These are phyloP conservation scores for Leccinellum albellum DNA, from an alignment of 768 basidiomycete genomes.

Conservation along the genomic window DNA sequence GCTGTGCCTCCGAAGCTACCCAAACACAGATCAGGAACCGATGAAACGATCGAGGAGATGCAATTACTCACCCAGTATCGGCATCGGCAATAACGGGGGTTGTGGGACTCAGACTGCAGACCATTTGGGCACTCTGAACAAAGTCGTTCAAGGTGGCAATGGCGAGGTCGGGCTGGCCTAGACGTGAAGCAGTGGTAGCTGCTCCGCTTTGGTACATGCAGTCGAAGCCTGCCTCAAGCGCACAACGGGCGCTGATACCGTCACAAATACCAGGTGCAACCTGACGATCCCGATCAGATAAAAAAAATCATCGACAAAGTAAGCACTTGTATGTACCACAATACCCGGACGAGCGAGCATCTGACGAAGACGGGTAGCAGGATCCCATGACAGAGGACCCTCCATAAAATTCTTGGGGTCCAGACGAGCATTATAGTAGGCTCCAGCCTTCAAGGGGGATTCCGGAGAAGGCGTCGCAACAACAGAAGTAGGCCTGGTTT, in stretches of 20 bases:
- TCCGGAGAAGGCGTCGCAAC: constrained; percentile 8
- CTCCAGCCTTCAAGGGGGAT: constrained; percentile 14
- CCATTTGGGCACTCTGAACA: constrained; percentile 67
- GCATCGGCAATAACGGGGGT: constrained; percentile 76
- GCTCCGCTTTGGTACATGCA: constrained; percentile 81
- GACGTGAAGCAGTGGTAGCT: constrained; percentile 73
- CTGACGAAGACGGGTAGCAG: constrained; percentile 69
- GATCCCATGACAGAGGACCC: constrained; percentile 63
- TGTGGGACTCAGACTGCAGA: constrained; percentile 59
- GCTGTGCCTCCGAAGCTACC: constrained; percentile 64
- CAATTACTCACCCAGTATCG: constrained; percentile 58
- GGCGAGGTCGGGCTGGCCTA: constrained; percentile 76
- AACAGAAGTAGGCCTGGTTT: not conserved
- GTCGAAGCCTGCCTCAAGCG: constrained; percentile 73
- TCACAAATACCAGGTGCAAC: constrained; percentile 78
- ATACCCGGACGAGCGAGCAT: constrained; percentile 71
- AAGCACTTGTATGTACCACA: constrained; percentile 46
- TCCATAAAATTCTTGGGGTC: constrained; percentile 67
- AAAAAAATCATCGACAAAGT: not conserved
- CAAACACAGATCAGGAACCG: constrained; percentile 7
- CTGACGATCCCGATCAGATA: constrained; percentile 30
- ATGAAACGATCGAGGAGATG: not conserved
- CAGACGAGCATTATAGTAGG: constrained; percentile 65
- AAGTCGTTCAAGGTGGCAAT: constrained; percentile 79
- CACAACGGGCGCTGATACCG: constrained; percentile 76